A percentile compares a stretch with the other conserved stretches of the same genome.
Conservation (phyloP, 306 rosid species). For the Corylus heterophylla region DNA sequence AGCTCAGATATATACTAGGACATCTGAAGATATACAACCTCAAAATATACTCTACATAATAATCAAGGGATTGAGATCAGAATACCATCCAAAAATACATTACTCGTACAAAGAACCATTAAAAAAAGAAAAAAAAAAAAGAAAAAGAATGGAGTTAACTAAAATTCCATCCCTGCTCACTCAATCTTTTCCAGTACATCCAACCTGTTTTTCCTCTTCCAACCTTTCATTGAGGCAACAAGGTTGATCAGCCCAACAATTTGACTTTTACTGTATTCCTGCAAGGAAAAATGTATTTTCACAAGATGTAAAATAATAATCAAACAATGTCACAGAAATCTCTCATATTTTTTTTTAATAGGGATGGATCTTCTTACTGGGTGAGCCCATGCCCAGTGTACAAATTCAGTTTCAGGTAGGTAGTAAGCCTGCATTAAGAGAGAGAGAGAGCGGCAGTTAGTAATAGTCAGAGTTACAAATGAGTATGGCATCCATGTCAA, state of each 20-base stretch:
- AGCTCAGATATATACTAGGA: conserved; percentile 14
- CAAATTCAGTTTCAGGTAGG: conserved; percentile 95
- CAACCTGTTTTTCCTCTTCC: conserved; percentile 96
- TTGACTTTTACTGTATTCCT: conserved; percentile 90
- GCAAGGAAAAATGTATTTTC: conserved; percentile 29
- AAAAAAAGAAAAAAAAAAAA: conserved; percentile 15
- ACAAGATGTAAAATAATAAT: background rate
- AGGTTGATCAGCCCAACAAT: conserved; percentile 84
- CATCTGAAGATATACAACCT: conserved; percentile 36
- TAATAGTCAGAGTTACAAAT: conserved; percentile 14
- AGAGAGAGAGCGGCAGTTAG: conserved; percentile 23
- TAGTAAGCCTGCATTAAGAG: conserved; percentile 78
- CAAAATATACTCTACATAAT: conserved; percentile 29
- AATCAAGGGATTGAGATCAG: conserved; percentile 22
- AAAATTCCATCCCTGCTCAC: conserved; percentile 38
- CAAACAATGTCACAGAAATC: background rate
- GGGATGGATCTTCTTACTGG: conserved; percentile 57
- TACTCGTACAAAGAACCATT: conserved; percentile 34
- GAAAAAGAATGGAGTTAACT: conserved; percentile 15
- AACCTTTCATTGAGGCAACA: conserved; percentile 95
- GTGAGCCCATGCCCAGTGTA: conserved; percentile 91
- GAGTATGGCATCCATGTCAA: conserved; percentile 17
- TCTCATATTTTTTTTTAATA: background rate
- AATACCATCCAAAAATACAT: conserved; percentile 49
- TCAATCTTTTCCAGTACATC: conserved; percentile 92